Percentiles rank a stretch among this genome's conserved stretches.
Conservation (phyloP, 192 early-diverging fungal species). For the Coemansia interrupta region DNA sequence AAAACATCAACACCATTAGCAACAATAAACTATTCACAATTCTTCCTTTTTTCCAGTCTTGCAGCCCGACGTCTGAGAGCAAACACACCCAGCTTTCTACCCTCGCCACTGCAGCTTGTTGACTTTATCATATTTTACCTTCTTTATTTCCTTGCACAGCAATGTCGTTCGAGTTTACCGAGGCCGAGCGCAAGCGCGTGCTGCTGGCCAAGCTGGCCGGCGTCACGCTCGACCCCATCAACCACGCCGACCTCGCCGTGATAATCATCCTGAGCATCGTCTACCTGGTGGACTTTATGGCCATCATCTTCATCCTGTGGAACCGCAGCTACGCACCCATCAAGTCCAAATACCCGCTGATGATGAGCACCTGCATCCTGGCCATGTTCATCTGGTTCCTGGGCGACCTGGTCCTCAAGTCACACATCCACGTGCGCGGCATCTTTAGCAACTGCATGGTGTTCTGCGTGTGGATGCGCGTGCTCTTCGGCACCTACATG, state of each 20-base stretch:
- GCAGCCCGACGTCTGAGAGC: too few relatives aligned
- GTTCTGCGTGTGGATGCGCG: slow-evolving; percentile 48
- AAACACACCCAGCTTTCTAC: too few relatives aligned
- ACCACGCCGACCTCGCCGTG: slow-evolving; percentile 31
- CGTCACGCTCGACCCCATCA: slow-evolving; percentile 39
- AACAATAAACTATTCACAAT: too few relatives aligned
- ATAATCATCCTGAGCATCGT: slow-evolving; percentile 24
- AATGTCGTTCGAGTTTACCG: slow-evolving; percentile 44
- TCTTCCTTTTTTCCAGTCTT: too few relatives aligned
- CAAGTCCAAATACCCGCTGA: slow-evolving; percentile 51
- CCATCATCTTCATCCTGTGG: slow-evolving; percentile 30
- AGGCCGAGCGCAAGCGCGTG: slow-evolving; percentile 20
- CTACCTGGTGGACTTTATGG: slow-evolving; percentile 32
- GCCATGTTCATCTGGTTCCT: slow-evolving; percentile 48
- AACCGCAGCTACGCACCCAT: slow-evolving; percentile 53
- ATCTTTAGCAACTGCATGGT: slow-evolving; percentile 37
- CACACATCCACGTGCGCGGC: slow-evolving; percentile 42
- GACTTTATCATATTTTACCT: too few relatives aligned
- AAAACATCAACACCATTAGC: too few relatives aligned
- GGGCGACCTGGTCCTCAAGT: slow-evolving; percentile 48
- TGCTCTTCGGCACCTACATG: slow-evolving; percentile 31
- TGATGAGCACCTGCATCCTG: slow-evolving; percentile 39
- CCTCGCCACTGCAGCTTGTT: too few relatives aligned
- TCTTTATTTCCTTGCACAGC: background rate
- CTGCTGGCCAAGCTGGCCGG: slow-evolving; percentile 24